Conservation (phyloP, 805 yeast species). For the Nakazawaea molendinolei region DNA sequence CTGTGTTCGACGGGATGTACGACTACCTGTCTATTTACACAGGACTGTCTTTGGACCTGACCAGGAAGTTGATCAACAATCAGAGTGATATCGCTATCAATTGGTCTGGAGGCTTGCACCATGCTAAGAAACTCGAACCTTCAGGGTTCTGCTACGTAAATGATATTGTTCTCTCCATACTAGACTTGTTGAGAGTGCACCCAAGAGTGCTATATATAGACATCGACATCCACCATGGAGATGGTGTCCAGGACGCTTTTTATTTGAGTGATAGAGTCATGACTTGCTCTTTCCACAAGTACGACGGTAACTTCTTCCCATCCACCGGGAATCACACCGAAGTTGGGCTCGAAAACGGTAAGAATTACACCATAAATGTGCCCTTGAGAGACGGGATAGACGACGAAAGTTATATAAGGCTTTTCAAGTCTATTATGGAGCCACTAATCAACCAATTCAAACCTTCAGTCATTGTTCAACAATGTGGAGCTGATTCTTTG, state of each 20-base stretch:
- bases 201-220: conserved; percentile 91
- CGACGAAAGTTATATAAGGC: conserved; percentile 72
- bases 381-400: conserved; percentile 95
- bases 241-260: conserved; percentile 97
- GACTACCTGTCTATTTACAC: conserved; percentile 85
- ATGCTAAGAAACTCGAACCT: conserved; percentile 92
- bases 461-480: conserved; percentile 91
- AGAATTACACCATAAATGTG: conserved; percentile 81
- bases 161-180: conserved; percentile 85
- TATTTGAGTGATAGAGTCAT: conserved; percentile 91
- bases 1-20: conserved; percentile 90
- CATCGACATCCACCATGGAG: conserved; percentile 95
- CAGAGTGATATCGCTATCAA: conserved; percentile 92
- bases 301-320: conserved; percentile 91
- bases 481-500: conserved; percentile 95
- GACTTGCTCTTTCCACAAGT: conserved; percentile 95
- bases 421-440: conserved; percentile 80
- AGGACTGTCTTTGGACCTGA: conserved; percentile 93
- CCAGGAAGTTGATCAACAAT: conserved; percentile 76
- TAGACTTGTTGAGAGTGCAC: conserved; percentile 80
- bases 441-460: conserved; percentile 88
- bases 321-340: conserved; percentile 95
- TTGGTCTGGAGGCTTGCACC: conserved; percentile 96
- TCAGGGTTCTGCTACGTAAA: conserved; percentile 93
- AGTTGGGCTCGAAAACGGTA: conserved; percentile 82